These are phyloP conservation scores for Mycotypha africana DNA, from an alignment of 371 early-diverging fungal genomes.

Conservation along the genomic window DNA sequence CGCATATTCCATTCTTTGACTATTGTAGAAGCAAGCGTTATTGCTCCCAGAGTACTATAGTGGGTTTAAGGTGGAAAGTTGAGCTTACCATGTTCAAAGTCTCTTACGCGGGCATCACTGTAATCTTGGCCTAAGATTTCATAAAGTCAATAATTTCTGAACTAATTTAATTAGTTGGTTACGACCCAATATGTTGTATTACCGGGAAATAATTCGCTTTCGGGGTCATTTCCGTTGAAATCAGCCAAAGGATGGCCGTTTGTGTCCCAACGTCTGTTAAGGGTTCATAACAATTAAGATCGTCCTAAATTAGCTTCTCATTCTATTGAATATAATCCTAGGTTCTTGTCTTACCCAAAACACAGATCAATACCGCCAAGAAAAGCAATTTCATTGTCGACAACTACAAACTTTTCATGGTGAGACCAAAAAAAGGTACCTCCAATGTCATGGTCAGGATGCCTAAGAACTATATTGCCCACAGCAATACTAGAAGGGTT, in stretches of 20 bases:
- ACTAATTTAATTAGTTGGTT: not conserved
- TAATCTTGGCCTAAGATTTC: conserved; percentile 75
- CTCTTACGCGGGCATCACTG: conserved; percentile 84
- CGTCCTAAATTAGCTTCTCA: too few species aligned
- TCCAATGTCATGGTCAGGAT: conserved; percentile 65
- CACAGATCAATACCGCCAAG: conserved; percentile 81
- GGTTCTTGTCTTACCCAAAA: conserved; percentile 45
- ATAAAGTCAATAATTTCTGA: not conserved
- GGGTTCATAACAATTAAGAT: too few species aligned
- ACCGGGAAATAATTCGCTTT: conserved; percentile 33
- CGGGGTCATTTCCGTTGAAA: conserved; percentile 21
- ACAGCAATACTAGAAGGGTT: too few species aligned
- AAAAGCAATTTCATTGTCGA: conserved; percentile 74
- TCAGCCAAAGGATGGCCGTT: conserved; percentile 50
- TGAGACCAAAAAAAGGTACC: conserved; percentile 75
- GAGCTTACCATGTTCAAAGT: conserved; percentile 70
- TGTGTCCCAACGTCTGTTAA: conserved; percentile 75
- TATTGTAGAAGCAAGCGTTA: conserved; percentile 35
- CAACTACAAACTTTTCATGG: conserved; percentile 75
- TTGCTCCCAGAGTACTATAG: not conserved
- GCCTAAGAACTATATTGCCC: conserved; percentile 50
- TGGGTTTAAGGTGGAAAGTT: too few species aligned
- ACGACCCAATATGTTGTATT: conserved; percentile 13
- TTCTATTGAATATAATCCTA: too few species aligned
- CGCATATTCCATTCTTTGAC: conserved; percentile 56